phyloP scores from a whole-genome alignment of 2,329 filamentous ascomycete genomes.

The Pleurostoma richardsiae region DNA sequence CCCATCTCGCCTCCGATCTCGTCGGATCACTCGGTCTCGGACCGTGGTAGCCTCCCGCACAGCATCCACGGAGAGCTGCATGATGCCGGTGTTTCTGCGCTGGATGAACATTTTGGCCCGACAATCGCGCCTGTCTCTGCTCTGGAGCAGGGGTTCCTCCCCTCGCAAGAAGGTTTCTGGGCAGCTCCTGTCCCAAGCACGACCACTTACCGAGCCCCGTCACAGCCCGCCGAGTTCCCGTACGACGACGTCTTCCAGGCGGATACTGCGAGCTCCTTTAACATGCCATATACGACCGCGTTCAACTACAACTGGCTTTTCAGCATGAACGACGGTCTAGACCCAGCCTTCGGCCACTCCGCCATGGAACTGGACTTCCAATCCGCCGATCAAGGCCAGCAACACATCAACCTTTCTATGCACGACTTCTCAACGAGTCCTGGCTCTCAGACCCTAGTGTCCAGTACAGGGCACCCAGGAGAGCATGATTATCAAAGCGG shows the following conservation, averaged over 20 bases:
- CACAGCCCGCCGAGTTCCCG: constrained; percentile 11
- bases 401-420: background rate
- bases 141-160: background rate
- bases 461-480: background rate
- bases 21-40: background rate
- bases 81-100: background rate
- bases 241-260: constrained; percentile 54
- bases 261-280: constrained; percentile 60
- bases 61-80: background rate
- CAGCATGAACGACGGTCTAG: constrained; percentile 32
- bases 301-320: constrained; percentile 61
- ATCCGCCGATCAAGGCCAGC: background rate
- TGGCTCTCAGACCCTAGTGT: background rate
- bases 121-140: background rate
- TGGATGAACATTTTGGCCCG: background rate
- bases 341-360: constrained; percentile 14
- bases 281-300: constrained; percentile 60
- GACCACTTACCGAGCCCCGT: background rate
- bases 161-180: background rate
- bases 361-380: constrained; percentile 7
- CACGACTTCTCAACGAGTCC: background rate
- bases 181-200: background rate
- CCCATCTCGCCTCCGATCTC: constrained; percentile 7
- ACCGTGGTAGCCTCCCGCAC: background rate
- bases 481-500: background rate